Percentiles rank a stretch among this genome's conserved stretches.
Evolutionary conservation across 306 rosid genomes (phyloP).

Genomic region (Canavalia ensiformis): DNA sequence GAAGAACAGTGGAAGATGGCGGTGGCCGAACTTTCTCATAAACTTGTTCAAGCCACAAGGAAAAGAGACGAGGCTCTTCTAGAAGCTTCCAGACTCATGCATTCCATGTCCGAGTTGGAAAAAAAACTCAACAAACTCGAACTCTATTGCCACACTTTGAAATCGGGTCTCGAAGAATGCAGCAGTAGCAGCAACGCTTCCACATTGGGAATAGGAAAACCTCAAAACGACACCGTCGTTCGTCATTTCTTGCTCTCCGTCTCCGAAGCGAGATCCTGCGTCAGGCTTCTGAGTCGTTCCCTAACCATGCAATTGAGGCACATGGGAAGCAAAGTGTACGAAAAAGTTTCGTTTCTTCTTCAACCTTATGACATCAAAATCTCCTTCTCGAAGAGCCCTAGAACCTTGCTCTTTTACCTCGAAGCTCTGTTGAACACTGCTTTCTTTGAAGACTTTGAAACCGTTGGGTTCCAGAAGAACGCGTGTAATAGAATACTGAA

Average conservation of each 20-base stretch:
- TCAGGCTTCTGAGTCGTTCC: constrained; percentile 73
- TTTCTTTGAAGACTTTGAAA: constrained; percentile 88
- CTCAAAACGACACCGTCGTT: constrained; percentile 46
- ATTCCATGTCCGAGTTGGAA: constrained; percentile 85
- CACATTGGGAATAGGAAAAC: not conserved
- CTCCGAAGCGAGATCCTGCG: constrained; percentile 74
- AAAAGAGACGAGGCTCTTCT: constrained; percentile 80
- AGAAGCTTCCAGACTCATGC: constrained; percentile 83
- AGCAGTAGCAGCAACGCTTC: not conserved
- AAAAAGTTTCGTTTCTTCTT: constrained; percentile 69
- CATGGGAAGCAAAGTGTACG: constrained; percentile 73
- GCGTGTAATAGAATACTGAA: constrained; percentile 58
- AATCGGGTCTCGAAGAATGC: constrained; percentile 83
- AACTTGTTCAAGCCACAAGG: constrained; percentile 76
- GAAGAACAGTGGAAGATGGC: constrained; percentile 95
- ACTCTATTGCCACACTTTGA: constrained; percentile 76
- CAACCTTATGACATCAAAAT: constrained; percentile 77
- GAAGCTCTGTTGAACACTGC: constrained; percentile 80
- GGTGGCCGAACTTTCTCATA: constrained; percentile 85
- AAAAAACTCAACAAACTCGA: constrained; percentile 93
- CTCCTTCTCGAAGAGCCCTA: constrained; percentile 71
- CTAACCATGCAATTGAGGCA: constrained; percentile 82
- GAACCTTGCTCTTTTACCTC: constrained; percentile 64
- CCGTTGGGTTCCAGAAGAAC: constrained; percentile 74
- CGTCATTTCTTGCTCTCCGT: constrained; percentile 72